These are phyloP conservation scores for Diplodia seriata DNA, from an alignment of 2,329 filamentous ascomycete species.

Conservation along the genomic window DNA sequence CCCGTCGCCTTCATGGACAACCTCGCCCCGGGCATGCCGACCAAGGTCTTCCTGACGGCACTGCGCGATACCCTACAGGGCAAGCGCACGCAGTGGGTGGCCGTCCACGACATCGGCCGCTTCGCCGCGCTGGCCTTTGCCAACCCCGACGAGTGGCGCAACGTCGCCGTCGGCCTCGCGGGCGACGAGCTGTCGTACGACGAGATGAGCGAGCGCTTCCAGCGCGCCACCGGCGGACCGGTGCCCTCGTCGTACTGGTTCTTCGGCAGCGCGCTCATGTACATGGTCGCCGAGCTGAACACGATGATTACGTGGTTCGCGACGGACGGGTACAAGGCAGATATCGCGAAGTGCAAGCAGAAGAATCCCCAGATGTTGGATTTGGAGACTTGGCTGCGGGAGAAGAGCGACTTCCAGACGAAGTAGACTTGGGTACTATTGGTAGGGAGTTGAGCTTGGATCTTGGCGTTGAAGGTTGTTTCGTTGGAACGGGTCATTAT, in stretches of 20 bases:
- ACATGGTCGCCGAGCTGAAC: constrained; percentile 52
- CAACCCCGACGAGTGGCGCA: constrained; percentile 50
- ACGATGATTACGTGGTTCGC: constrained; percentile 61
- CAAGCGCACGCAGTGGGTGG: constrained; percentile 52
- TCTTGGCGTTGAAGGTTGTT: background rate
- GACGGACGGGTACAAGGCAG: constrained; percentile 55
- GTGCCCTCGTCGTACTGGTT: constrained; percentile 53
- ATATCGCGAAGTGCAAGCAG: constrained; percentile 53
- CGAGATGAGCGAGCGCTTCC: constrained; percentile 55
- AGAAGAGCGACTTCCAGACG: constrained; percentile 52
- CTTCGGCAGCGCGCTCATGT: constrained; percentile 51
- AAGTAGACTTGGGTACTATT: background rate
- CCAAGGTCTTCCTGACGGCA: constrained; percentile 57
- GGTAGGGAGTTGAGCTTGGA: background rate
- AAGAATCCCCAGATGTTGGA: constrained; percentile 56
- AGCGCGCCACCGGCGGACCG: constrained; percentile 53
- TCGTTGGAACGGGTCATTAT: background rate
- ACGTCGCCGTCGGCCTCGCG: constrained; percentile 56
- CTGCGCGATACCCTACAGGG: constrained; percentile 52
- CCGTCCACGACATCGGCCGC: constrained; percentile 58
- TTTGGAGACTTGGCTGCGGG: constrained; percentile 57
- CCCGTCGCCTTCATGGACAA: constrained; percentile 71
- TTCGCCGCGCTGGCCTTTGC: constrained; percentile 60
- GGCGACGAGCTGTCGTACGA: constrained; percentile 60
- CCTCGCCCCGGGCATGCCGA: constrained; percentile 54